Base-by-base conservation (phyloP, 2,329 filamentous ascomycete species). In the Fusarium humuli region DNA sequence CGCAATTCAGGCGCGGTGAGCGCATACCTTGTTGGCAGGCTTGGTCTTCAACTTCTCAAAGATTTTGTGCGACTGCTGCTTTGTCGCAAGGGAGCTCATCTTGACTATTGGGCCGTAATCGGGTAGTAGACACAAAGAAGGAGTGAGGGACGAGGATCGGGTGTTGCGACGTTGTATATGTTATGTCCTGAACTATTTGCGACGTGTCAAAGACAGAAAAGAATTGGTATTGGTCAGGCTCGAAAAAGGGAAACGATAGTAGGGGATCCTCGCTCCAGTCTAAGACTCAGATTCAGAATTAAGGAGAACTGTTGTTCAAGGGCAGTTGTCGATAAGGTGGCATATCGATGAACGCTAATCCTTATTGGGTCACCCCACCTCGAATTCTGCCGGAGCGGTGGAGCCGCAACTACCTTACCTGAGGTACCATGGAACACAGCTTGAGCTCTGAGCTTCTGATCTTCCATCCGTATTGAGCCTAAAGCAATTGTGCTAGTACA, bases 41-140 rank as follows among this genome's bases (percentile, higher is more conserved):
- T 98, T 97, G 62, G 90, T 88, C 87, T 97, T 98, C 80, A 98
- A 85, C 85, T 98, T 98, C 85, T 97, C 93, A 83, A 99, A 99
- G 82, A 99, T 93, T 84, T 94, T 95, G 81, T 95, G 92, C 83
- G 95, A 98, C 86, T 98, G 90, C 80, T 94, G 90, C 87, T 98
- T 99, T 56, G 93, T 91, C 79, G 96, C 96, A 75, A 91, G 85
- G 78, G 81, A 86, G 80, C 84, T 87, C 88, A 91, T 91, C 61
- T 80, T 88, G 83, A 75, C 73, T 68, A 70, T 63, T 67, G 56
- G 55, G 59, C 56, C 65, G 69, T 47, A 61, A 50, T 62, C 42
- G 55, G 40, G 65, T 32, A 46, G 55, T 55, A 58, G 64, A 46
- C 46, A 55, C 41, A 60, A 41, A 53, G 57, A 56, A 44, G 54